Conservation (phyloP, 2,329 filamentous ascomycete genomes). For the Aphanoascus verrucosus region DNA sequence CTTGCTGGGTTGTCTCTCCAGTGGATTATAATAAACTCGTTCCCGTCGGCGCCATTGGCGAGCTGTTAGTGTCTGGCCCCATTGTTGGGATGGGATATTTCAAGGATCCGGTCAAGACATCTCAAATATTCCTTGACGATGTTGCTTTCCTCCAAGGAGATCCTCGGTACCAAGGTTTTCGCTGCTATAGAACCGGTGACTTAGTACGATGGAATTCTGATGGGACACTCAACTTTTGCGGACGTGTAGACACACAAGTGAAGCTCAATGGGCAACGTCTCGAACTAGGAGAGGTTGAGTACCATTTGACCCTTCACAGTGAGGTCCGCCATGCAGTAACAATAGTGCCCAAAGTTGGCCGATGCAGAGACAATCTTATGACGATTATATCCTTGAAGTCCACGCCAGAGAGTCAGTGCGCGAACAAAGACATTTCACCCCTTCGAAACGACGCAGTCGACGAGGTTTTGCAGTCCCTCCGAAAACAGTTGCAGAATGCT, state of each 20-base stretch:
- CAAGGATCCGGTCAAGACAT: conserved; percentile 25
- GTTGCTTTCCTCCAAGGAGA: conserved; percentile 19
- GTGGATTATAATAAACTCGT: conserved; percentile 17
- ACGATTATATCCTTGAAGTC: conserved; percentile 7
- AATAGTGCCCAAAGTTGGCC: background rate
- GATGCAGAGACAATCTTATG: conserved; percentile 2
- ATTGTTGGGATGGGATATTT: conserved; percentile 30
- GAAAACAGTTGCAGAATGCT: conserved; percentile 13
- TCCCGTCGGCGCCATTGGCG: conserved; percentile 20
- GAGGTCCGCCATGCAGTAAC: background rate
- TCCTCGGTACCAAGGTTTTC: conserved; percentile 22
- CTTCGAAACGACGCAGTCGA: background rate
- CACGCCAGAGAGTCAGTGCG: background rate
- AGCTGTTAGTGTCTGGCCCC: conserved; percentile 28
- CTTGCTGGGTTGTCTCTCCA: conserved; percentile 18
- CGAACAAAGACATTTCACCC: background rate
- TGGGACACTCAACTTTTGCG: conserved; percentile 24
- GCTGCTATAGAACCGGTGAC: conserved; percentile 30
- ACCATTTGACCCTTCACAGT: conserved; percentile 13
- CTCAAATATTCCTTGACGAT: conserved; percentile 4
- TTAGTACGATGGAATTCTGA: conserved; percentile 24
- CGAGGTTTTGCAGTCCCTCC: background rate
- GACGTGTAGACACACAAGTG: conserved; percentile 27
- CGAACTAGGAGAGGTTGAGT: conserved; percentile 27
- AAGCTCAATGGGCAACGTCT: conserved; percentile 29